Base-by-base conservation (phyloP, 2,329 filamentous ascomycete species). In the Aphanocladium album region DNA sequence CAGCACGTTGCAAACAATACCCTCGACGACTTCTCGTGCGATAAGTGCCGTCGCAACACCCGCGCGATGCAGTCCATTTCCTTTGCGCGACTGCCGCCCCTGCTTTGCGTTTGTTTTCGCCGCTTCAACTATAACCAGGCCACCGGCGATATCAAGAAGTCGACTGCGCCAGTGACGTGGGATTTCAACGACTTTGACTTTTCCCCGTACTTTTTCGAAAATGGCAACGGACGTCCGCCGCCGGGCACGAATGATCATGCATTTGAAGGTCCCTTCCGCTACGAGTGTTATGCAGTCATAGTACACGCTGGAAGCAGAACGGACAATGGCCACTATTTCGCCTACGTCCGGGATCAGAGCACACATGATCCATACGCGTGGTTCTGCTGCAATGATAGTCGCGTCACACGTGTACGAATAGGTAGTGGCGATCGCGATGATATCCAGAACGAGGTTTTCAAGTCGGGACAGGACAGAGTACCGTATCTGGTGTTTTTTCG, bases 251-350 rank as follows among this genome's bases (percentile, higher is more conserved):
- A 73, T 62, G 77, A 79, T 61, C 72, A 67, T 11, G 75, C 76
- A 16, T 80, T 82, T 61, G 66, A 68, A 2, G 75, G 74, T 1
- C 88, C 89, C 0, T 91, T 89, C 69, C 77, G 79, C 5, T 99
- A 97, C 73, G 89, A 96, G 69, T 88, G 90, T 57, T 97, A 96
- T 71, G 93, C 88, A 2, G 89, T 97, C 7, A 84, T 96, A 58
- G 81, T 89, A 63, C 93, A 97, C 72, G 74, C 84, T 4, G 93
- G 93, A 23, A 76, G 77, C 1, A 85, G 81, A 1, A 79, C 89
- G 57, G 83, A 84, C 41, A 84, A 83, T 55, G 93, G 93, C 0
- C 93, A 97, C 74, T 97, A 97, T 72, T 87, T 88, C 57, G 83
- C 87, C 3, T 86, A 89, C 61, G 83, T 89, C 63, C 83, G 83